These are phyloP conservation scores for Aureobasidium uvarum DNA, from an alignment of 2,329 filamentous ascomycete species.

Conservation along the genomic window DNA sequence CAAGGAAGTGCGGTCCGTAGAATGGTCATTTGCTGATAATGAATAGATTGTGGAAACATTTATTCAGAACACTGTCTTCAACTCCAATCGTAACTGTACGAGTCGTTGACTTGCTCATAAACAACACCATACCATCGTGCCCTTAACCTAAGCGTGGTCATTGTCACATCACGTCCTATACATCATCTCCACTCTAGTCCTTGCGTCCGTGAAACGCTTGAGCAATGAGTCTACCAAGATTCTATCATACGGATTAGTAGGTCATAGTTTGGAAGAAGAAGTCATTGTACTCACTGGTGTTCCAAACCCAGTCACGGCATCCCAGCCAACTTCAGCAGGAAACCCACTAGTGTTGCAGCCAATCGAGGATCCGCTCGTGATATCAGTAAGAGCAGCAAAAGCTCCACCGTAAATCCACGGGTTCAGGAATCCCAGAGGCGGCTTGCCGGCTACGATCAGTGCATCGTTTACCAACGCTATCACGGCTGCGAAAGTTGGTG, in stretches of 20 bases:
- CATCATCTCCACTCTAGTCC: not conserved
- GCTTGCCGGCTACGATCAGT: conserved; percentile 51
- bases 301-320: conserved; percentile 38
- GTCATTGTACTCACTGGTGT: conserved; percentile 31
- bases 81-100: no score
- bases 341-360: conserved; percentile 43
- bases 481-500: conserved; percentile 59
- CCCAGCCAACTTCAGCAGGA: conserved; percentile 37
- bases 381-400: conserved; percentile 52
- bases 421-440: conserved; percentile 58
- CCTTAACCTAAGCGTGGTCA: no score
- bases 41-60: no score
- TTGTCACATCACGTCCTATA: no score
- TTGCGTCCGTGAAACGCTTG: no score
- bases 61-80: no score
- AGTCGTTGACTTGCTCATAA: no score
- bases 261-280: not conserved
- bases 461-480: conserved; percentile 63
- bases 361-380: conserved; percentile 39
- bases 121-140: no score
- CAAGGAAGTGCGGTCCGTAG: no score
- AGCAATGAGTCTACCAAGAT: not conserved
- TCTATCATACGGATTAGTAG: not conserved
- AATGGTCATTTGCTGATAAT: no score
- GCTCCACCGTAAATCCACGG: conserved; percentile 58